Evolutionary conservation across 2,329 filamentous ascomycete species (phyloP), one percentile per base, ranked within the genome.

Genomic region (Chrysosporium keratinophilum): DNA sequence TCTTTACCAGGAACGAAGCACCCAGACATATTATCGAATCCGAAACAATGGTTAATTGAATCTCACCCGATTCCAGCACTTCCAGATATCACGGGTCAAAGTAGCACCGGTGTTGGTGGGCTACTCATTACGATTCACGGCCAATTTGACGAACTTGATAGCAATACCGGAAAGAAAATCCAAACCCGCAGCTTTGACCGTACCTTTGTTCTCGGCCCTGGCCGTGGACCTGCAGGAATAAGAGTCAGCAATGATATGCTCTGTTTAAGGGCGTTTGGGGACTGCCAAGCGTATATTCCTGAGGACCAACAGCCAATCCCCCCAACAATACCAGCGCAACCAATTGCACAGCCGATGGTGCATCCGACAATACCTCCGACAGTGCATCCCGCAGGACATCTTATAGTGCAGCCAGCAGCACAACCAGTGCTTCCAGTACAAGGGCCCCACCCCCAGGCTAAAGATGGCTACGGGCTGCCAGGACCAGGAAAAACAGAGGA

Each of bases 211-310:
- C 76, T 95, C 15, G 87, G 87, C 0, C 88, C 88, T 1, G 87
- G 86, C 33, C 77, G 77, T 34, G 80, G 81, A 0, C 77, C 81
- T 4, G 74, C 76, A 44, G 80, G 81, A 15, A 78, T 94, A 53
- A 80, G 88, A 46, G 85, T 95, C 37, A 76, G 90, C 59, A 90
- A 81, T 66, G 89, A 95, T 67, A 81, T 89, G 71, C 75, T 94
- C 39, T 82, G 81, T 12, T 71, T 95, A 48, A 80, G 86, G 59
- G 80, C 83, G 5, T 89, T 82, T 57, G 79, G 79, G 44, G 79
- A 78, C 46, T 65, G 66, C 33, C 71, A 76, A 53, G 78, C 78
- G 23, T 80, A 76, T 69, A 65, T 69, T 46, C 71, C 70, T 5
- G 74, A 76, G 54, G 61, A 57, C 19, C 63, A 61, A 40, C 56